Conservation (phyloP, 441 rosid species). For the Rhodomyrtus psidioides region DNA sequence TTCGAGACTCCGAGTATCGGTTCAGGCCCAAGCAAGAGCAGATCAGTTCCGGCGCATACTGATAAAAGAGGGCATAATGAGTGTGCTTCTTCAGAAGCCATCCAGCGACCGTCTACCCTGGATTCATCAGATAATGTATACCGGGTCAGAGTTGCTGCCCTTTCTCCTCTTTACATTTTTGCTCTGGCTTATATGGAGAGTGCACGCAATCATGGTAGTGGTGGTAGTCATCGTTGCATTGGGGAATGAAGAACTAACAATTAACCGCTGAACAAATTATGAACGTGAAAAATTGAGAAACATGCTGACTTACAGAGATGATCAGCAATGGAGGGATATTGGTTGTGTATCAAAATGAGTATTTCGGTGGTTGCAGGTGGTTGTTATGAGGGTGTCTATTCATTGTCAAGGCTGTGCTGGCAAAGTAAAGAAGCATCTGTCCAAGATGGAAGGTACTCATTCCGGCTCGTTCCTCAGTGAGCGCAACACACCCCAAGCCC, state of each 20-base stretch:
- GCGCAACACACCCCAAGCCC: neutral
- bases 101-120: conserved; percentile 4
- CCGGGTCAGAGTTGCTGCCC: conserved; percentile 20
- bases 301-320: neutral
- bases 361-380: conserved; percentile 29
- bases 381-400: conserved; percentile 58
- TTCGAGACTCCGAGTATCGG: conserved; percentile 12
- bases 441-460: conserved; percentile 61
- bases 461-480: neutral
- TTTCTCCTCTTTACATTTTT: neutral
- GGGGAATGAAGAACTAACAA: neutral
- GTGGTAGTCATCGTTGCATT: neutral
- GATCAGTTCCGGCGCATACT: neutral
- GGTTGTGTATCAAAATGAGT: neutral
- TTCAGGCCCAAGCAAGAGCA: neutral
- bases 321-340: neutral
- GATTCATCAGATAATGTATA: conserved; percentile 27
- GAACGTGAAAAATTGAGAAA: neutral
- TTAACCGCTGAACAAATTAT: neutral
- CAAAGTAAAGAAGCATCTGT: conserved; percentile 55
- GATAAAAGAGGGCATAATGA: neutral
- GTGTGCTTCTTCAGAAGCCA: neutral
- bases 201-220: neutral
- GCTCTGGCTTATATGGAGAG: neutral
- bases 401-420: conserved; percentile 78